Evolutionary conservation across 352 stramenopile species (phyloP).

Genomic region (Plasmopara viticola): DNA sequence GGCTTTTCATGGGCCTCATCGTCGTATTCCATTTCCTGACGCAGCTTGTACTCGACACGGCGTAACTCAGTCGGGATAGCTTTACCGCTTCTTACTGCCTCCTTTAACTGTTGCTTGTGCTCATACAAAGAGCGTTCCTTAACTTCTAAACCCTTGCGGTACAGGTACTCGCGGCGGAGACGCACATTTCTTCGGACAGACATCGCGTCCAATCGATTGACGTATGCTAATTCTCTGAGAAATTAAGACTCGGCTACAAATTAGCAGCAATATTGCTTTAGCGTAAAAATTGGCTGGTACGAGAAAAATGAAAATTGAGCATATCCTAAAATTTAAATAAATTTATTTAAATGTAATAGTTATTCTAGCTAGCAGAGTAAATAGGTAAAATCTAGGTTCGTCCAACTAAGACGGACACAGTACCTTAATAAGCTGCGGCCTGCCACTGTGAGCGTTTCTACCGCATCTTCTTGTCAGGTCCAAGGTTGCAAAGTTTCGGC

Average conservation of each 20-base stretch:
- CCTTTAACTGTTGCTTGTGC: slow-evolving; percentile 95
- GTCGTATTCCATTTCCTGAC: slow-evolving; percentile 90
- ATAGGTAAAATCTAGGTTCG: background rate
- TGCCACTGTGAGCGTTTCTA: slow-evolving; percentile 16
- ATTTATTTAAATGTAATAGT: too few species aligned
- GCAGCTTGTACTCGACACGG: slow-evolving; percentile 88
- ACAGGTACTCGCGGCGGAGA: slow-evolving; percentile 98
- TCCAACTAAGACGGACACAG: slow-evolving; percentile 18
- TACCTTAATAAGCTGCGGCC: slow-evolving; percentile 22
- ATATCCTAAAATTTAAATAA: too few species aligned
- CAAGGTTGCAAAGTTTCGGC: slow-evolving; percentile 25
- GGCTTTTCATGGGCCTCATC: slow-evolving; percentile 85
- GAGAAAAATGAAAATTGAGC: too few species aligned
- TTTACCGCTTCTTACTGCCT: slow-evolving; percentile 92
- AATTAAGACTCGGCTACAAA: too few species aligned
- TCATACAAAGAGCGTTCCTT: slow-evolving; percentile 95
- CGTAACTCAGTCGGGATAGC: slow-evolving; percentile 96
- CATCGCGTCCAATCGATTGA: slow-evolving; percentile 42
- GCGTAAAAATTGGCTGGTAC: too few species aligned
- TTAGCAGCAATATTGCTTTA: too few species aligned
- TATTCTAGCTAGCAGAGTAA: too few species aligned
- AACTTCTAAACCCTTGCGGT: slow-evolving; percentile 96
- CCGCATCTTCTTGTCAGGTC: slow-evolving; percentile 24
- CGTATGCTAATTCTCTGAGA: too few species aligned
- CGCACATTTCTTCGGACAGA: slow-evolving; percentile 93